Evolutionary conservation across 352 stramenopile species (phyloP).

Genomic region (Sclerospora graminicola): DNA sequence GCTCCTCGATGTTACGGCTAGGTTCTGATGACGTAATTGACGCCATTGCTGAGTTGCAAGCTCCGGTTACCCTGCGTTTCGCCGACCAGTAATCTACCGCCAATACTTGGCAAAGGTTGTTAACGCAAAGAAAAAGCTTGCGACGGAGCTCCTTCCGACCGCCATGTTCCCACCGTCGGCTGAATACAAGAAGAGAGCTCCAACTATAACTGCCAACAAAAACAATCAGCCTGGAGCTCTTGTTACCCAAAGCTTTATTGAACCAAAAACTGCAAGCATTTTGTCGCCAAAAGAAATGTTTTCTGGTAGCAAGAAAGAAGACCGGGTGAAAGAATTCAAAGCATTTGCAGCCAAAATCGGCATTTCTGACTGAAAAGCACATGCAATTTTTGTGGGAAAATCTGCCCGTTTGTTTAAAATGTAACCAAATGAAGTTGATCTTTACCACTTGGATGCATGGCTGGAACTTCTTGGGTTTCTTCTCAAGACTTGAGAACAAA

Average conservation of each 20-base stretch:
- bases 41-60: slow-evolving; percentile 27
- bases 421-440: slow-evolving; percentile 60
- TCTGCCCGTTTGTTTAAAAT: slow-evolving; percentile 47
- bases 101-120: slow-evolving; percentile 44
- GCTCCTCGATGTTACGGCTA: slow-evolving; percentile 31
- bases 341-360: slow-evolving; percentile 47
- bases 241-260: slow-evolving; percentile 26
- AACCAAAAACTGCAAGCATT: slow-evolving; percentile 11
- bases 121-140: slow-evolving; percentile 19
- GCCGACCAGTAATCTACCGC: slow-evolving; percentile 42
- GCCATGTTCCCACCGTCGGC: slow-evolving; percentile 57
- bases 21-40: slow-evolving; percentile 51
- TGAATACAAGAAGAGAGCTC: slow-evolving; percentile 43
- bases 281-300: slow-evolving; percentile 9
- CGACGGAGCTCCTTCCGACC: slow-evolving; percentile 39
- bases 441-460: slow-evolving; percentile 54
- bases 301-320: slow-evolving; percentile 11
- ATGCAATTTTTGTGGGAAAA: slow-evolving; percentile 57
- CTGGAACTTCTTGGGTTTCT: slow-evolving; percentile 67
- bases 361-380: slow-evolving; percentile 54
- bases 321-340: slow-evolving; percentile 21
- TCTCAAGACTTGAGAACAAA: slow-evolving; percentile 39
- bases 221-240: slow-evolving; percentile 3
- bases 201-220: slow-evolving; percentile 8
- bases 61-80: slow-evolving; percentile 46